A percentile compares a stretch with the other conserved stretches of the same genome.
phyloP scores from a whole-genome alignment of 2,329 filamentous ascomycete species.

The Colletotrichum acutatum region DNA sequence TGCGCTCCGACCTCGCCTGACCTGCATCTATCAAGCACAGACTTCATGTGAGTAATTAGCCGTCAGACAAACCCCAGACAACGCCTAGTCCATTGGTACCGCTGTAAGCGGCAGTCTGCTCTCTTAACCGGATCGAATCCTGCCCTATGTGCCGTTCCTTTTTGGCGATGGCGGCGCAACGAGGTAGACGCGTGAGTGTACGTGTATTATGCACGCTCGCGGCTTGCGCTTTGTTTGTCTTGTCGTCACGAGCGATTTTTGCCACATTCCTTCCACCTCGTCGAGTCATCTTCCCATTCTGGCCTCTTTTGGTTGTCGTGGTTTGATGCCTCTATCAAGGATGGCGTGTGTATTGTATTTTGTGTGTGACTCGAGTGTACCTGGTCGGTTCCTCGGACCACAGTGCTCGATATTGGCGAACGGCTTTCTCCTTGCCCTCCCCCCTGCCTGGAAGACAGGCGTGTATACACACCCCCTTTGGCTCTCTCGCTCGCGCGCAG shows the following conservation, averaged over 20 bases:
- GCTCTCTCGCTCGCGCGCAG: not conserved
- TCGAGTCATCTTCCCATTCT: not conserved
- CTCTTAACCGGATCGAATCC: not conserved
- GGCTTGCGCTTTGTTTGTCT: not conserved
- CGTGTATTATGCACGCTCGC: not conserved
- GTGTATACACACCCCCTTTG: not conserved
- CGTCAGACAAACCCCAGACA: constrained; percentile 12
- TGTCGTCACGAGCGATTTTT: too few relatives aligned
- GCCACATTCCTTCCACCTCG: not conserved
- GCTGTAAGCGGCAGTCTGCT: constrained; percentile 4
- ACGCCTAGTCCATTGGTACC: constrained; percentile 15
- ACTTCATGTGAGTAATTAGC: constrained; percentile 27
- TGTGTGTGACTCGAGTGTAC: constrained; percentile 22
- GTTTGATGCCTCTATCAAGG: not conserved
- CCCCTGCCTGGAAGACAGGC: not conserved
- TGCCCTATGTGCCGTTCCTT: not conserved
- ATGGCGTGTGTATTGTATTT: not conserved
- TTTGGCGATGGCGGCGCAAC: not conserved
- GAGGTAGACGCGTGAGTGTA: not conserved
- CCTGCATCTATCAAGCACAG: constrained; percentile 31
- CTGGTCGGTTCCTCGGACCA: constrained; percentile 24
- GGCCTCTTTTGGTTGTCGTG: not conserved
- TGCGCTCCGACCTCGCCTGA: constrained; percentile 11
- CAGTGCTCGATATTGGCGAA: constrained; percentile 24
- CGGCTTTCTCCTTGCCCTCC: constrained; percentile 12